phyloP scores from a whole-genome alignment of 2,329 filamentous ascomycete species.

The Hypocrella siamensis region DNA sequence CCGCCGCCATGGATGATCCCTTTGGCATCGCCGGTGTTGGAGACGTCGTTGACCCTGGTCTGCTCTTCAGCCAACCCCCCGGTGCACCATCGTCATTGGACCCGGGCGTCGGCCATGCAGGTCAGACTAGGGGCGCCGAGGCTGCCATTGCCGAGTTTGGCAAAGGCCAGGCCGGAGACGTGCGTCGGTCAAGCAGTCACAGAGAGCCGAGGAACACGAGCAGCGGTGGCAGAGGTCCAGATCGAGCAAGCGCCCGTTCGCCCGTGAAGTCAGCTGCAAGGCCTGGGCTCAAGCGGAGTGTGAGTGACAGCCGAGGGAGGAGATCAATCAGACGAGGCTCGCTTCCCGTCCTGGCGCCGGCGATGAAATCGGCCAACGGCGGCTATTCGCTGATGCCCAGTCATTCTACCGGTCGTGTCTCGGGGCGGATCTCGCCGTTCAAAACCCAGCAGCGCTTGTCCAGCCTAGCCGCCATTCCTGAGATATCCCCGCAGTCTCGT shows the following conservation, averaged over 20 bases:
- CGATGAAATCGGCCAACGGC: constrained; percentile 16
- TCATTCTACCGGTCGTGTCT: constrained; percentile 22
- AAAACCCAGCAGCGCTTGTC: constrained; percentile 34
- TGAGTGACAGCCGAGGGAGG: constrained; percentile 36
- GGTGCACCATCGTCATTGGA: constrained; percentile 30
- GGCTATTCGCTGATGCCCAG: constrained; percentile 15
- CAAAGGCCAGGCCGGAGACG: constrained; percentile 13
- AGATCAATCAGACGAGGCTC: constrained; percentile 22
- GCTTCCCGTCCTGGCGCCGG: constrained; percentile 32
- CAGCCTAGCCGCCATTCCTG: constrained; percentile 42
- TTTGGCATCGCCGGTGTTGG: constrained; percentile 31
- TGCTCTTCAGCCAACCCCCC: constrained; percentile 38
- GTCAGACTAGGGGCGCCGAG: constrained; percentile 14
- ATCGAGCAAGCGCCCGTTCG: constrained; percentile 28
- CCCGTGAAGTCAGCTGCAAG: constrained; percentile 33
- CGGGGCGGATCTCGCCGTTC: constrained; percentile 35
- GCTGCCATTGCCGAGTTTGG: constrained; percentile 11
- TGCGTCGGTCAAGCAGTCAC: constrained; percentile 27
- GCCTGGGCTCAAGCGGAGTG: constrained; percentile 35
- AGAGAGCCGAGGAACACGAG: constrained; percentile 24
- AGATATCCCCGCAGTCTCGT: constrained; percentile 25
- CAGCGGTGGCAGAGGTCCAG: constrained; percentile 16
- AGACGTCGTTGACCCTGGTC: constrained; percentile 41
- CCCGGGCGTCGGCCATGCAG: constrained; percentile 15
- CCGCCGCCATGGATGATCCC: constrained; percentile 26